Evolutionary conservation across 108 stramenopile genomes (phyloP).

Genomic region (Cyclotella distinguenda): DNA sequence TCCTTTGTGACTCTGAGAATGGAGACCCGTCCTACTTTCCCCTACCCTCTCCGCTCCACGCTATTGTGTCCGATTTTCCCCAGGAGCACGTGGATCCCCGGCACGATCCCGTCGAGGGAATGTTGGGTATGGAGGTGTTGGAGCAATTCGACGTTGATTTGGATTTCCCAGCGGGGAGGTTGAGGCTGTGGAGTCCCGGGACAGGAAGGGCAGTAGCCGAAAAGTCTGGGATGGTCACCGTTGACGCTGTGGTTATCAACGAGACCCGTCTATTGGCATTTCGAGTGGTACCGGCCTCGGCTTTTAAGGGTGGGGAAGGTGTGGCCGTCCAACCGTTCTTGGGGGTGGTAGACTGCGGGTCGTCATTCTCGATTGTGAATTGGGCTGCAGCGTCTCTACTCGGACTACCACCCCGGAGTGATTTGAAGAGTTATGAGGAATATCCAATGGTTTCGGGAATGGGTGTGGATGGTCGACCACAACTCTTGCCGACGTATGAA

Average conservation of each 20-base stretch:
- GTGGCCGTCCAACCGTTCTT: constrained; percentile 56
- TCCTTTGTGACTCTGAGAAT: constrained; percentile 49
- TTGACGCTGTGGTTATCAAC: constrained; percentile 72
- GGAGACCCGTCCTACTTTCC: constrained; percentile 3
- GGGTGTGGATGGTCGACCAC: constrained; percentile 70
- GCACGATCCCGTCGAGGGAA: constrained; percentile 81
- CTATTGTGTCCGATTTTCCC: constrained; percentile 74
- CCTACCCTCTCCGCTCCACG: constrained; percentile 56
- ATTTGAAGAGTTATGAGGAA: constrained; percentile 48
- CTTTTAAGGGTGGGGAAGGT: constrained; percentile 13
- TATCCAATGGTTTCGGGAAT: constrained; percentile 52
- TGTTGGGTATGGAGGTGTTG: constrained; percentile 79
- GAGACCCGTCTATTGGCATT: constrained; percentile 73
- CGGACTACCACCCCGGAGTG: constrained; percentile 58
- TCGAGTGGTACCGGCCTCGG: constrained; percentile 33
- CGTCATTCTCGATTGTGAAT: constrained; percentile 67
- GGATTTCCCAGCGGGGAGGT: constrained; percentile 62
- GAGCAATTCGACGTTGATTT: constrained; percentile 77
- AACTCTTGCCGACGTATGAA: constrained; percentile 50
- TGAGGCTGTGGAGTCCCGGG: constrained; percentile 67
- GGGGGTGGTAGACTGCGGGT: constrained; percentile 74
- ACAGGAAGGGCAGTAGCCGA: constrained; percentile 29
- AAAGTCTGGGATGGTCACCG: constrained; percentile 45
- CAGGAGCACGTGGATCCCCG: constrained; percentile 80
- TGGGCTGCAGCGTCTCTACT: constrained; percentile 62